A percentile compares a stretch with the other conserved stretches of the same genome.
Evolutionary conservation across 2,329 filamentous ascomycete genomes (phyloP).

Genomic region (Beauveria sp.): DNA sequence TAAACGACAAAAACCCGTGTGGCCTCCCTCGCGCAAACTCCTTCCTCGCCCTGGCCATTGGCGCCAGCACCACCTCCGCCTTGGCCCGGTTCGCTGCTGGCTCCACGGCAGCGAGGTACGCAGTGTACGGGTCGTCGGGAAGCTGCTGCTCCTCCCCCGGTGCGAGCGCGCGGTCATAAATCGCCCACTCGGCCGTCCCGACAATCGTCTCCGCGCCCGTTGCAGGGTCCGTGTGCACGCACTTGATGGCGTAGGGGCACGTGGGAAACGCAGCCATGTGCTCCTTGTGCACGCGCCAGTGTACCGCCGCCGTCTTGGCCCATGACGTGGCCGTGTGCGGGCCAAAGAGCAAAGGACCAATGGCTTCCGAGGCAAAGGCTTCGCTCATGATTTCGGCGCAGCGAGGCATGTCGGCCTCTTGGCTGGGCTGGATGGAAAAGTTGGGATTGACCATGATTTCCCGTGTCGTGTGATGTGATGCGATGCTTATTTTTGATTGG

Average conservation of each 20-base stretch:
- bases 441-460: slow-evolving; percentile 2
- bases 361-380: not conserved
- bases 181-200: slow-evolving; percentile 8
- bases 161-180: slow-evolving; percentile 7
- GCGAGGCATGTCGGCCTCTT: slow-evolving; percentile 3
- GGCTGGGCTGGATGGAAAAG: not conserved
- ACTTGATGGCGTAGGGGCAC: slow-evolving; percentile 11
- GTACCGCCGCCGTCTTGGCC: not conserved
- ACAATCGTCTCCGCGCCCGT: not conserved
- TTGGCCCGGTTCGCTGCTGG: not conserved
- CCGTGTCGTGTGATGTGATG: too few species aligned
- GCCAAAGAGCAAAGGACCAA: slow-evolving; percentile 6
- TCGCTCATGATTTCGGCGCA: slow-evolving; percentile 9
- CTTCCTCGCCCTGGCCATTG: not conserved
- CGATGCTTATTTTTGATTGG: not conserved
- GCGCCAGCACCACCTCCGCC: not conserved
- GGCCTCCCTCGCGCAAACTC: not conserved
- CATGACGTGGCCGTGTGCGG: not conserved
- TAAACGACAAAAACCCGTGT: slow-evolving; percentile 2
- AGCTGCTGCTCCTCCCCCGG: not conserved
- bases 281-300: not conserved
- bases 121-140: not conserved
- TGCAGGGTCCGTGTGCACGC: slow-evolving; percentile 4
- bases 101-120: slow-evolving; percentile 2
- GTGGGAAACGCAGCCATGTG: slow-evolving; percentile 1